phyloP scores from a whole-genome alignment of 2,329 filamentous ascomycete species.

The Diaporthe citrichinensis region DNA sequence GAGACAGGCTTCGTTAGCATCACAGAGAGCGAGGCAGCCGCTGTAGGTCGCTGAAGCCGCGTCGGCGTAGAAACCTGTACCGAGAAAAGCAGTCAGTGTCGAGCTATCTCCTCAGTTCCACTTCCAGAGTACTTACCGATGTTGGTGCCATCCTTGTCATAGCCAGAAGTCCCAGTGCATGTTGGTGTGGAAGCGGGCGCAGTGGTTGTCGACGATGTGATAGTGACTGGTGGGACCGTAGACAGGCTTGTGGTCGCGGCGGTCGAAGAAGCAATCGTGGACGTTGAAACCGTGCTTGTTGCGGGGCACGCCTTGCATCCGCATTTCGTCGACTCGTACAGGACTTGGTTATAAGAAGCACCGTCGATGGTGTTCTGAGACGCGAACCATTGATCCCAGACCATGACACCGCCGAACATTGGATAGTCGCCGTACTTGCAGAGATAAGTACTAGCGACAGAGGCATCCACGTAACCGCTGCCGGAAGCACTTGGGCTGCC shows the following conservation, averaged over 20 bases:
- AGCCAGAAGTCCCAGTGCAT: constrained; percentile 37
- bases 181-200: constrained; percentile 31
- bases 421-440: constrained; percentile 43
- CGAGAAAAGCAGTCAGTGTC: not conserved
- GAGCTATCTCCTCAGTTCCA: not conserved
- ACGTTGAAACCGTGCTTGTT: constrained; percentile 38
- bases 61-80: constrained; percentile 38
- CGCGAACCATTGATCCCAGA: constrained; percentile 50
- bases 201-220: constrained; percentile 23
- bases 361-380: constrained; percentile 42
- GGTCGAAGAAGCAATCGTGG: constrained; percentile 31
- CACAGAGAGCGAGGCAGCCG: constrained; percentile 37
- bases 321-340: constrained; percentile 44
- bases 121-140: constrained; percentile 25
- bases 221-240: constrained; percentile 10
- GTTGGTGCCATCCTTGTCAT: constrained; percentile 35
- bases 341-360: constrained; percentile 45
- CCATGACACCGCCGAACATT: constrained; percentile 52
- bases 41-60: constrained; percentile 38
- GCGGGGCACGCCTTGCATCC: constrained; percentile 34
- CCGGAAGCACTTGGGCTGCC: constrained; percentile 45
- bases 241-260: constrained; percentile 6
- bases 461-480: constrained; percentile 48
- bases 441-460: constrained; percentile 44
- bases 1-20: constrained; percentile 38